phyloP scores from a whole-genome alignment of 495 filamentous ascomycete species.

The Aspergillus coremiiformis region DNA sequence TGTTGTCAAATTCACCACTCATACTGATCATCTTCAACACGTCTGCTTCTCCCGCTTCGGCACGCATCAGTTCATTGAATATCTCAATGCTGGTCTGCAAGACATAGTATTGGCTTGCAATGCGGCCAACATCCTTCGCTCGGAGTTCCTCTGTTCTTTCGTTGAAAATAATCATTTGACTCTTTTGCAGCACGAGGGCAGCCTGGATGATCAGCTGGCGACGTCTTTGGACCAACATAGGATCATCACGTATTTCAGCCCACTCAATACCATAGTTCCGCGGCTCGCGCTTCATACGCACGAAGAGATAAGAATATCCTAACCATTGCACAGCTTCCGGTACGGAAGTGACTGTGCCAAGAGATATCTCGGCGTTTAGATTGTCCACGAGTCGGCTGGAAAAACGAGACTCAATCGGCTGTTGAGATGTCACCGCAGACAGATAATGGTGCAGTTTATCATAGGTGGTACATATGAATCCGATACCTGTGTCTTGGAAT shows the following conservation, averaged over 20 bases:
- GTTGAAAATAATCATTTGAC: constrained; percentile 98
- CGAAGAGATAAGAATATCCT: constrained; percentile 94
- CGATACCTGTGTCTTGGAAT: constrained; percentile 91
- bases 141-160: constrained; percentile 83
- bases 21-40: constrained; percentile 90
- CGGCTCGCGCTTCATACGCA: constrained; percentile 89
- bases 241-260: constrained; percentile 83
- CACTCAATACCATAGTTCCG: constrained; percentile 93
- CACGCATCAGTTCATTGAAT: constrained; percentile 88
- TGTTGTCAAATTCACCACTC: constrained; percentile 96
- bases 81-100: constrained; percentile 87
- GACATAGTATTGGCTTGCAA: constrained; percentile 96
- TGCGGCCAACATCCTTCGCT: constrained; percentile 89
- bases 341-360: constrained; percentile 95
- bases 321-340: constrained; percentile 92
- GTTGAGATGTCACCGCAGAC: constrained; percentile 85
- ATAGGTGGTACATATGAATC: constrained; percentile 90
- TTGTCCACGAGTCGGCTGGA: constrained; percentile 90
- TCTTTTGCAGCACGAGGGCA: constrained; percentile 74
- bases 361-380: constrained; percentile 86
- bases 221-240: constrained; percentile 71
- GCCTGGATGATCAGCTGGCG: constrained; percentile 80
- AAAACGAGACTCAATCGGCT: constrained; percentile 92
- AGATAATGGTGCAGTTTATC: constrained; percentile 93
- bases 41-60: constrained; percentile 75